Evolutionary conservation across 352 stramenopile species (phyloP).

Genomic region (Salisapilia sapeloensis): DNA sequence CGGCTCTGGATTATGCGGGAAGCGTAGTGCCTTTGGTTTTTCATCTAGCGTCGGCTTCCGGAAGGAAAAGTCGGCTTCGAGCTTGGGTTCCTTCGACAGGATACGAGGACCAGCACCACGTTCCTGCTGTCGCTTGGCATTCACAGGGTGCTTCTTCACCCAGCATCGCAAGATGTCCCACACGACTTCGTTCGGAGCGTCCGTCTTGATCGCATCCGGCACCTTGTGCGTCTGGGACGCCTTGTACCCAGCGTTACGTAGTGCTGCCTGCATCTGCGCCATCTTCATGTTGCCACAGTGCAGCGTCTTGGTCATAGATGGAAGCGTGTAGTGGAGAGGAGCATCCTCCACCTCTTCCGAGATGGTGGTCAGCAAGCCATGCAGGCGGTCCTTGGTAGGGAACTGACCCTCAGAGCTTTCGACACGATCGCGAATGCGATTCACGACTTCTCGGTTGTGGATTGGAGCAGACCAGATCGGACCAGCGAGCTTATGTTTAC

Average conservation of each 20-base stretch:
- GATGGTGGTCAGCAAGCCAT: slow-evolving; percentile 90
- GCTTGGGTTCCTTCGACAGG: slow-evolving; percentile 62
- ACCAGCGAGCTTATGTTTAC: slow-evolving; percentile 87
- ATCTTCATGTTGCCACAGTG: slow-evolving; percentile 90
- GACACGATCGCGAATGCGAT: slow-evolving; percentile 66
- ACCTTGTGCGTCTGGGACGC: slow-evolving; percentile 98
- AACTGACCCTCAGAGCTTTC: slow-evolving; percentile 71
- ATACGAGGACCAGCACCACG: slow-evolving; percentile 74
- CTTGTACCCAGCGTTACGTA: slow-evolving; percentile 93
- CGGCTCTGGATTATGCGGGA: slow-evolving; percentile 89
- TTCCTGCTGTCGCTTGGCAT: slow-evolving; percentile 72
- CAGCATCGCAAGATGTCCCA: slow-evolving; percentile 97
- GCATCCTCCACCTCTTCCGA: slow-evolving; percentile 92
- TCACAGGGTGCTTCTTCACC: slow-evolving; percentile 89
- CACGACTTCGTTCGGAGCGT: slow-evolving; percentile 93
- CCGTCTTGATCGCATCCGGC: slow-evolving; percentile 96
- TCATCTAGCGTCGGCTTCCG: slow-evolving; percentile 38
- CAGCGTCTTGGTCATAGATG: slow-evolving; percentile 84
- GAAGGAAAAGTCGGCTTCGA: slow-evolving; percentile 74
- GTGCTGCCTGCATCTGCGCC: slow-evolving; percentile 85
- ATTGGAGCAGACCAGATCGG: slow-evolving; percentile 95
- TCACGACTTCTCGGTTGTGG: slow-evolving; percentile 85
- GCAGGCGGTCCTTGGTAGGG: slow-evolving; percentile 84
- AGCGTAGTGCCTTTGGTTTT: slow-evolving; percentile 86
- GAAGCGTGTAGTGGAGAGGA: slow-evolving; percentile 94